Base-by-base conservation (phyloP, 495 filamentous ascomycete species). In the Trichodelitschia bisporula region DNA sequence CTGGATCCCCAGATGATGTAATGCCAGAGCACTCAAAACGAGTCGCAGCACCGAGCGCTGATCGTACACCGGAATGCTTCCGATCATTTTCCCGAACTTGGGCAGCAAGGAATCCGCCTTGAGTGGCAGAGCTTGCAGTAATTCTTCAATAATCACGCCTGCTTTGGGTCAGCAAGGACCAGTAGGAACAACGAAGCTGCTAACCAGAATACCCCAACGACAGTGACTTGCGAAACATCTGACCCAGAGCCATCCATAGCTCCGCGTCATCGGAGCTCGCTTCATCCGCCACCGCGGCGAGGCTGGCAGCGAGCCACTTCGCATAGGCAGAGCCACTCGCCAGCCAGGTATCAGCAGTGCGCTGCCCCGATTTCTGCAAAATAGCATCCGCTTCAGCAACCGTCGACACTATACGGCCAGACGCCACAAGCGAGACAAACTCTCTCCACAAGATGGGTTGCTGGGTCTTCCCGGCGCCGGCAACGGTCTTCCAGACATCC, bases 351-450 rank as follows among this genome's bases (percentile, higher is more conserved):
- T 20, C 28, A 20, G 29, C 15, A 24, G 28, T 26, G 28, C 25
- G 6, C 18, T 42, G 18, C 26, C 46, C 36, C 16, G 42, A 36
- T 2, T 49, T 36, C 36, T 54, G 51, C 25, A 56, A 36, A 26
- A 70, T 41, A 26, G 64, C 57, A 15, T 71, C 59, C n/a, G 75
- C 78, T 50, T 93, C 77, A 9, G 80, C 79, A 20, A 67, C 60
- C 28, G 66, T 45, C 0, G 74, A 70, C 10, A 89, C 41, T 14
- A 93, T 49, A 39, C 64, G 74, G 16, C 83, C 72, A 26, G 69
- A 64, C 9, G 67, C 73, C 28, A 83, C 49, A 19, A 83, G 60
- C 14, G 43, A 64, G 20, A 64, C 43, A 33, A 67, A 50, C 38
- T 80, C 74, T 42, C 62, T 68, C 77, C 74, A 79, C 6, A 65